phyloP scores from a whole-genome alignment of 1,139 yeast species.

The Blastobotrys raffinosifermentans region DNA sequence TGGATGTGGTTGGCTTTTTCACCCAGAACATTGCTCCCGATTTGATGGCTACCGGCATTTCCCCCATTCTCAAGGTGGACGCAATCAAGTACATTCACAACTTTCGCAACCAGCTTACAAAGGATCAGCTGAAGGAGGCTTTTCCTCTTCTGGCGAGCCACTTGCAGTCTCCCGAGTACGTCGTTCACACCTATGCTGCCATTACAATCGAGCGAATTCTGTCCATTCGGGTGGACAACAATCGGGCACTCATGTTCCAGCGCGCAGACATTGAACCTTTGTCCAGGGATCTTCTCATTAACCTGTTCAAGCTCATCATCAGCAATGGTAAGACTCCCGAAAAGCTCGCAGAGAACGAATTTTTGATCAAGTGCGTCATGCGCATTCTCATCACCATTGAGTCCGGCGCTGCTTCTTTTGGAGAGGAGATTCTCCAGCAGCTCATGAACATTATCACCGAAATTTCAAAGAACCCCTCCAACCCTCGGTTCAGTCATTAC shows the following conservation, averaged over 20 bases:
- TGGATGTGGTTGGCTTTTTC: slow-evolving; percentile 86
- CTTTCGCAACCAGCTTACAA: slow-evolving; percentile 88
- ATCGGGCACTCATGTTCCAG: slow-evolving; percentile 54
- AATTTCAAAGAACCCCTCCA: slow-evolving; percentile 85
- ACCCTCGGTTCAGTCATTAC: slow-evolving; percentile 88
- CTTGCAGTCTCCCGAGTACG: slow-evolving; percentile 56
- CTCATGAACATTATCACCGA: slow-evolving; percentile 61
- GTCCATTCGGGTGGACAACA: slow-evolving; percentile 51
- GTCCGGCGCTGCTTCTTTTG: slow-evolving; percentile 46
- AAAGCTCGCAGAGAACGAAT: slow-evolving; percentile 91
- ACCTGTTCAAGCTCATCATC: slow-evolving; percentile 61
- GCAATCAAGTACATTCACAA: slow-evolving; percentile 86
- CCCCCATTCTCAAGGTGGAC: slow-evolving; percentile 68
- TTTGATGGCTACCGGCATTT: slow-evolving; percentile 44
- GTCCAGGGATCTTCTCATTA: slow-evolving; percentile 50
- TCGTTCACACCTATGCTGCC: slow-evolving; percentile 89
- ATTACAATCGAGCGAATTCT: slow-evolving; percentile 86
- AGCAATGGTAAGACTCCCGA: slow-evolving; percentile 65
- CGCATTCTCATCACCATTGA: slow-evolving; percentile 74
- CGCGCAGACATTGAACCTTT: slow-evolving; percentile 63
- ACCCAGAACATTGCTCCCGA: slow-evolving; percentile 76
- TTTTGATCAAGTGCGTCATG: slow-evolving; percentile 82
- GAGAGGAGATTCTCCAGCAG: slow-evolving; percentile 46
- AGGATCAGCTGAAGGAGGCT: slow-evolving; percentile 71
- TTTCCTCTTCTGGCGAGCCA: slow-evolving; percentile 76